Evolutionary conservation across 768 basidiomycete species (phyloP).

Genomic region (Russula lepida): DNA sequence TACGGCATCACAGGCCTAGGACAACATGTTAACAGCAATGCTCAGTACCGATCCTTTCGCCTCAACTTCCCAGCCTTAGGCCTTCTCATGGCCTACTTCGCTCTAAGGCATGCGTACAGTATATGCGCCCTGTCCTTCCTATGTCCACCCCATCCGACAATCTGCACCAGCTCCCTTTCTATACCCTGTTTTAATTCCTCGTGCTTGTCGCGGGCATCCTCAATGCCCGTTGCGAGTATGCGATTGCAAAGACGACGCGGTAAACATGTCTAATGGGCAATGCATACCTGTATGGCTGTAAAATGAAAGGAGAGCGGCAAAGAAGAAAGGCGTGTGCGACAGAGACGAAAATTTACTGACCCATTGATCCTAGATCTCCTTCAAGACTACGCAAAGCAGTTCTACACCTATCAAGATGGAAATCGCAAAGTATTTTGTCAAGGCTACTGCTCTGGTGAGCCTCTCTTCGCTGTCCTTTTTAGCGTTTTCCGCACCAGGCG

Average conservation of each 20-base stretch:
- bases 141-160: slow-evolving; percentile 25
- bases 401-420: too few relatives aligned
- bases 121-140: slow-evolving; percentile 27
- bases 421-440: too few relatives aligned
- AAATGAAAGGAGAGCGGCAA: too few relatives aligned
- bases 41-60: slow-evolving; percentile 85
- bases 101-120: slow-evolving; percentile 46
- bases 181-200: slow-evolving; percentile 49
- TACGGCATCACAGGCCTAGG: slow-evolving; percentile 52
- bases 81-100: slow-evolving; percentile 46
- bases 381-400: too few relatives aligned
- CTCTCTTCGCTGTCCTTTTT: too few relatives aligned
- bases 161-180: slow-evolving; percentile 45
- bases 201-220: slow-evolving; percentile 59
- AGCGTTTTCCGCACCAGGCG: too few relatives aligned
- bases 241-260: slow-evolving; percentile 43
- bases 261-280: too few relatives aligned
- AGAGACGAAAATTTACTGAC: too few relatives aligned
- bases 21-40: slow-evolving; percentile 87
- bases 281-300: too few relatives aligned
- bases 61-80: slow-evolving; percentile 63
- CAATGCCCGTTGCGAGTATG: slow-evolving; percentile 74
- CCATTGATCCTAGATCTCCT: too few relatives aligned
- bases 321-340: too few relatives aligned
- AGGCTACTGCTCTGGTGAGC: too few relatives aligned